These are phyloP conservation scores for Lecanoromycetidae sp. DNA, from an alignment of 2,329 filamentous ascomycete genomes.

Conservation along the genomic window DNA sequence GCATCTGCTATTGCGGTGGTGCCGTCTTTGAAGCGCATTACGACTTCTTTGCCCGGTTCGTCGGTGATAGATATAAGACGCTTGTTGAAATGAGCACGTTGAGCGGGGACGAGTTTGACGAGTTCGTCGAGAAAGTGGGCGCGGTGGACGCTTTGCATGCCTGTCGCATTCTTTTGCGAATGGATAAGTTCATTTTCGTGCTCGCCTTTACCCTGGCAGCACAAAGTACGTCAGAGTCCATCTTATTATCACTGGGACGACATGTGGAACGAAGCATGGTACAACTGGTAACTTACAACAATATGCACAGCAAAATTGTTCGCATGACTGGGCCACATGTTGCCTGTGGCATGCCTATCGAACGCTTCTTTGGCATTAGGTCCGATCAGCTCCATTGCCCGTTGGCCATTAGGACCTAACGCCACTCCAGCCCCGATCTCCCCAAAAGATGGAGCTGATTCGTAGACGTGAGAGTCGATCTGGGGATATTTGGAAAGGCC, in stretches of 20 bases:
- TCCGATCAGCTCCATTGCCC: conserved; percentile 43
- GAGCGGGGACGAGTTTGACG: conserved; percentile 23
- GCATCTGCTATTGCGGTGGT: conserved; percentile 22
- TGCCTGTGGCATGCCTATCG: conserved; percentile 21
- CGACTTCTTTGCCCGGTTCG: conserved; percentile 11
- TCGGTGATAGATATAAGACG: conserved; percentile 20
- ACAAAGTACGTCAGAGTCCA: not conserved
- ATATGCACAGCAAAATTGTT: not conserved
- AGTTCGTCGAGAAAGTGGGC: conserved; percentile 27
- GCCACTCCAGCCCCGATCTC: conserved; percentile 49
- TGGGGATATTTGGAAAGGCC: conserved; percentile 36
- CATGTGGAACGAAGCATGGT: not conserved
- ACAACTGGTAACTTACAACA: not conserved
- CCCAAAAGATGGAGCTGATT: conserved; percentile 41
- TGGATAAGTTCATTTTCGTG: conserved; percentile 3
- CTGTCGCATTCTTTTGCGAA: not conserved
- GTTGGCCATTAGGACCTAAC: conserved; percentile 44
- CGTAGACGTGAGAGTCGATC: conserved; percentile 42
- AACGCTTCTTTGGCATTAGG: conserved; percentile 35
- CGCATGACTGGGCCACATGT: conserved; percentile 1
- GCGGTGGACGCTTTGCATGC: conserved; percentile 20
- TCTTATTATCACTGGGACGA: not conserved
- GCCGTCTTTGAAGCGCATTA: conserved; percentile 26
- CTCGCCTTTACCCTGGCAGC: conserved; percentile 1
- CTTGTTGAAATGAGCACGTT: conserved; percentile 27